phyloP scores from a whole-genome alignment of 805 yeast genomes.

The Lachancea nothofagi region DNA sequence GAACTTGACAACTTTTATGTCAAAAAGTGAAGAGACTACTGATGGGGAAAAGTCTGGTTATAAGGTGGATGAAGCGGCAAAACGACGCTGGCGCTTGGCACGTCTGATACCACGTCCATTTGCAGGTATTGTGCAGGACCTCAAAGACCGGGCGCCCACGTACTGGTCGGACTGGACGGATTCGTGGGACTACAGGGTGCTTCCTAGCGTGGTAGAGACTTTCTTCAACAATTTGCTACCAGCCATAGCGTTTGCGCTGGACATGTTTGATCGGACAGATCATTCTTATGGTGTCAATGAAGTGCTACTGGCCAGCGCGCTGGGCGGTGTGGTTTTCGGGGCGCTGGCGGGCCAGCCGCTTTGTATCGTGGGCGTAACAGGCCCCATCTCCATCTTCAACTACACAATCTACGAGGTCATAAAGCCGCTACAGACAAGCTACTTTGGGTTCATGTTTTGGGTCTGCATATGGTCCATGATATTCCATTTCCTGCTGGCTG shows the following conservation, averaged over 20 bases:
- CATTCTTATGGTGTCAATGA: constrained; percentile 90
- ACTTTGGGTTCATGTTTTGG: constrained; percentile 95
- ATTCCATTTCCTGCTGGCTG: constrained; percentile 68
- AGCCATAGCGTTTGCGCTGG: constrained; percentile 94
- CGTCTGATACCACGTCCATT: constrained; percentile 22
- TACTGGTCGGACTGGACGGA: constrained; percentile 78
- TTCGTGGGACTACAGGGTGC: constrained; percentile 76
- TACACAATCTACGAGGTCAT: constrained; percentile 59
- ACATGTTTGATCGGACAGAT: constrained; percentile 88
- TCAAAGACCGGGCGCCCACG: constrained; percentile 46
- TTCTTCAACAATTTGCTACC: constrained; percentile 89
- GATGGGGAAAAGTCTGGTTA: background rate
- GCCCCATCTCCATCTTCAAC: constrained; percentile 88
- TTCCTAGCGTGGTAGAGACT: constrained; percentile 77
- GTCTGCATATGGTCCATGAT: constrained; percentile 85
- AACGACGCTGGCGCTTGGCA: background rate
- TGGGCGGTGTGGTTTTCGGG: constrained; percentile 89
- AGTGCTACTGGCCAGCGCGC: constrained; percentile 72
- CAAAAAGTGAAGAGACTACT: background rate
- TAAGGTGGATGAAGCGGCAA: background rate
- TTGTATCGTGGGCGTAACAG: constrained; percentile 95
- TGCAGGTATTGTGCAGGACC: constrained; percentile 35
- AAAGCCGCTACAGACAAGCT: constrained; percentile 40
- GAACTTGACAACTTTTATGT: background rate
- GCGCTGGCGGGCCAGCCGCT: constrained; percentile 83